phyloP scores from a whole-genome alignment of 257 asterid species.

The Solanum phureja region DNA sequence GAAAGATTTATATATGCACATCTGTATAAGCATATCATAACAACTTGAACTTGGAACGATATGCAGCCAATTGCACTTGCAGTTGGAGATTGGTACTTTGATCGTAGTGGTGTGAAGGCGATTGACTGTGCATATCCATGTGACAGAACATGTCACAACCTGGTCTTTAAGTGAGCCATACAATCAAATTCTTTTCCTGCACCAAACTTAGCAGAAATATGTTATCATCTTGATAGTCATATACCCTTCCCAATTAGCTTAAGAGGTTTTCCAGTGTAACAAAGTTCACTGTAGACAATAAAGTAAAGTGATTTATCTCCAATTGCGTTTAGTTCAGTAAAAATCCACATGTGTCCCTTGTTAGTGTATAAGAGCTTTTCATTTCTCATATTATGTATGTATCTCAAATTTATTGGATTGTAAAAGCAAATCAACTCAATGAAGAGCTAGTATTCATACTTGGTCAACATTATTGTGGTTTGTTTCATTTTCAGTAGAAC shows the following conservation, averaged over 20 bases:
- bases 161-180: constrained; percentile 48
- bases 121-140: constrained; percentile 96
- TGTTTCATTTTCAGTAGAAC: neutral
- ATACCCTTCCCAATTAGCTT: constrained; percentile 14
- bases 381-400: neutral
- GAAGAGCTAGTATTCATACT: neutral
- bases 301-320: neutral
- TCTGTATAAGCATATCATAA: neutral
- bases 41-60: neutral
- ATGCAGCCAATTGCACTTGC: constrained; percentile 73
- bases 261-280: neutral
- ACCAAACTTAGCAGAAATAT: neutral
- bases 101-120: constrained; percentile 35
- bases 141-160: constrained; percentile 79
- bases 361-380: neutral
- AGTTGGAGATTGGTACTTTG: constrained; percentile 90
- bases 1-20: neutral
- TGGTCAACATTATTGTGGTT: neutral
- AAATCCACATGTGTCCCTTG: neutral
- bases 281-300: neutral
- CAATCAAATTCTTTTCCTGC: neutral
- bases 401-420: neutral
- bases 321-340: neutral
- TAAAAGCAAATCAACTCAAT: neutral
- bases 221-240: constrained; percentile 12